A percentile compares a stretch with the other conserved stretches of the same genome.
Conservation (phyloP, 1,284 basidiomycete species). For the Ustilago shanxiensis region DNA sequence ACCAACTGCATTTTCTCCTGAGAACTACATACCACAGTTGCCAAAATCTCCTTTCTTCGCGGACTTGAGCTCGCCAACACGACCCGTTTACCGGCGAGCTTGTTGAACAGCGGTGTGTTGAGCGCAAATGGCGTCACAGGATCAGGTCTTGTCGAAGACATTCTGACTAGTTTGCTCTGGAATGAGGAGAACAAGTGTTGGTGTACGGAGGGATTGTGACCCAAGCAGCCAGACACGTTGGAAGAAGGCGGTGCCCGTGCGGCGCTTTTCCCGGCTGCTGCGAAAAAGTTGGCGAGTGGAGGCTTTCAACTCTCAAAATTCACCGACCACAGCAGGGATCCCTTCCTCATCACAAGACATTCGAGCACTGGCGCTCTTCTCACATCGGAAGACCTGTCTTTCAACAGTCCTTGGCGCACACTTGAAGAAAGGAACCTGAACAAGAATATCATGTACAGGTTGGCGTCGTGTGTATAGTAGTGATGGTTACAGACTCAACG, state of each 20-base stretch:
- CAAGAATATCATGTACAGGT: neutral
- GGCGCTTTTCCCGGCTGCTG: conserved; percentile 27
- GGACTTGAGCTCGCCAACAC: conserved; percentile 64
- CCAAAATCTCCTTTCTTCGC: conserved; percentile 62
- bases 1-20: no score
- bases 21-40: conserved; percentile 48
- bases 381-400: neutral
- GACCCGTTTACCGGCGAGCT: conserved; percentile 62
- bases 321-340: neutral
- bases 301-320: conserved; percentile 1
- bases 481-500: no score
- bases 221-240: neutral
- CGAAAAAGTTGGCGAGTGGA: conserved; percentile 8
- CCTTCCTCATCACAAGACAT: neutral
- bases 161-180: neutral
- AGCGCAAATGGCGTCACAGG: conserved; percentile 57
- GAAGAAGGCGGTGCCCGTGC: conserved; percentile 3
- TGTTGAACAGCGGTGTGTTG: conserved; percentile 59
- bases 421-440: no score
- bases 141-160: conserved; percentile 33
- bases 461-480: neutral
- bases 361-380: neutral
- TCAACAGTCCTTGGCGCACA: neutral
- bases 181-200: neutral
- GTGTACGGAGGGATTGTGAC: neutral